Conservation (phyloP, 306 rosid genomes). For the Sphenostylis stenocarpa region DNA sequence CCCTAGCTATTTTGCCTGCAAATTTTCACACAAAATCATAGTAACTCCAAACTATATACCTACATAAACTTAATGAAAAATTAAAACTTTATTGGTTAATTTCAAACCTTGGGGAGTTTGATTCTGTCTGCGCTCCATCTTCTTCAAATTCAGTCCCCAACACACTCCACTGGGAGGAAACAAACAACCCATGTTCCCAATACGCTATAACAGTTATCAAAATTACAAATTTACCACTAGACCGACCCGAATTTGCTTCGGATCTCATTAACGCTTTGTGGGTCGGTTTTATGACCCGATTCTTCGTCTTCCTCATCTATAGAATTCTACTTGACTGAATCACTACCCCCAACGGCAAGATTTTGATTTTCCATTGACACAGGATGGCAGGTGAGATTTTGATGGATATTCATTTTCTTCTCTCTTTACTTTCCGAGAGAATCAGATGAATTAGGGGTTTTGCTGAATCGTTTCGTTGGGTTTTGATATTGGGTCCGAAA, state of each 20-base stretch:
- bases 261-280: not conserved
- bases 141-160: not conserved
- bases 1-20: conserved; percentile 59
- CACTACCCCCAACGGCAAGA: not conserved
- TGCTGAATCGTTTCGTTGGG: not conserved
- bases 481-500: not conserved
- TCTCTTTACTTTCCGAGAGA: not conserved
- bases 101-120: conserved; percentile 62
- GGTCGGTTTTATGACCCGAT: not conserved
- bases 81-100: not conserved
- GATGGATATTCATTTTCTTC: not conserved
- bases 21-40: not conserved
- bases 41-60: not conserved
- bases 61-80: not conserved
- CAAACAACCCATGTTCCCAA: not conserved
- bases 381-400: conserved; percentile 37
- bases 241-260: not conserved
- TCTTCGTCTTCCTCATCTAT: not conserved
- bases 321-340: not conserved
- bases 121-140: conserved; percentile 63
- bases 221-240: not conserved
- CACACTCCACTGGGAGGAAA: not conserved
- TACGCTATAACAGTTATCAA: not conserved
- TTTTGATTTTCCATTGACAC: conserved; percentile 20
- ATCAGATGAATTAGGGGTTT: not conserved